Base-by-base conservation (phyloP, 2,329 filamentous ascomycete species). In the Cryphonectria radicalis region DNA sequence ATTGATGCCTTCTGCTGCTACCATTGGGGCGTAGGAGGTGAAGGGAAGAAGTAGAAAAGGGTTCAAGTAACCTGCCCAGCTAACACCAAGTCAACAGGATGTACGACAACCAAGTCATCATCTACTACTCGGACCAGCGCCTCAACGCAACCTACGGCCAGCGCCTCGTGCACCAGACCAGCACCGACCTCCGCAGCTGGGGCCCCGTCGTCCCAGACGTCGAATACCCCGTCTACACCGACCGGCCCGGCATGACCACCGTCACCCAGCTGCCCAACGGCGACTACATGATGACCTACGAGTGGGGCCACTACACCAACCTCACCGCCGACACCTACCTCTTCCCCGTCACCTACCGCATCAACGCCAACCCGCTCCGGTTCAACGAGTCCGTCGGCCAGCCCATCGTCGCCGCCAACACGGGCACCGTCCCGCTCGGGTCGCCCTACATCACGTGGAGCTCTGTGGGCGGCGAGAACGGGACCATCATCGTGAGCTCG, bases 121-220 rank as follows among this genome's bases (percentile, higher is more conserved):
- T 87, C 76, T 93, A 91, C 83, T 93, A 93, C 82, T 90, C 91
- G 2, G 91, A 93, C 79, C 91, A 93, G 78, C 86, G 91, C 40
- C 89, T 89, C 73, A 84, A 89, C 74, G 82, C 82, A 0, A 64
- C 67, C 42, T 83, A 93, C 77, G 91, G 90, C 32, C 91, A 93
- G 80, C 91, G 92, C 77, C 83, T 93, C 63, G 85, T 88, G 3
- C 90, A 93, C 78, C 89, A 92, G 79, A 84, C 84, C 14, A 85
- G 87, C 2, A 83, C 81, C 0, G 88, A 93, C 77, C 83, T 92
- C 35, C 80, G 82, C 73, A 86, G 77, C n/a, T 93, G 91, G 91
- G 85, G 85, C 37, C 76, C 84, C 0, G 82, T 88, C 14, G 84
- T 91, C 66, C 84, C 91, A 74, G 90, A 93, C 75, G 90, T 91